phyloP scores from a whole-genome alignment of 495 filamentous ascomycete species.

The Elasticomyces elasticus region DNA sequence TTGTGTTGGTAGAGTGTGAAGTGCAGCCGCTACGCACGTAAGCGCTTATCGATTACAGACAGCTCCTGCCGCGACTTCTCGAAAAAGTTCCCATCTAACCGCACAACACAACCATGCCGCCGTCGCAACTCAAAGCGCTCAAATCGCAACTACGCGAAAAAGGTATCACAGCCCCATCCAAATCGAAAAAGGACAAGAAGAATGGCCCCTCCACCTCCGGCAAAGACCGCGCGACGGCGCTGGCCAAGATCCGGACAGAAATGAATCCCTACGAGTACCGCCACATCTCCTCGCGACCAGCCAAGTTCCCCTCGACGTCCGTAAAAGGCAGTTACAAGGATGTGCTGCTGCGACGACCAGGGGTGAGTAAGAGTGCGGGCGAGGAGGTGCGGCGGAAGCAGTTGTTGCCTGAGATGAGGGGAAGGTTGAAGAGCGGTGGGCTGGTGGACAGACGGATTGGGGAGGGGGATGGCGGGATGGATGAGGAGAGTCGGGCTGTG shows the following conservation, averaged over 20 bases:
- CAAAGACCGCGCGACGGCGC: constrained; percentile 62
- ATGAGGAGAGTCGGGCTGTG: constrained; percentile 86
- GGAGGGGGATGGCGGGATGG: constrained; percentile 84
- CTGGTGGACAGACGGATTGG: constrained; percentile 90
- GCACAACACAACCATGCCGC: constrained; percentile 52
- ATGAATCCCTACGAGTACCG: constrained; percentile 98
- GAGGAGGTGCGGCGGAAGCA: constrained; percentile 80
- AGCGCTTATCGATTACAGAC: no score
- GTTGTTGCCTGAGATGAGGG: constrained; percentile 74
- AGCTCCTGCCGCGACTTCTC: no score
- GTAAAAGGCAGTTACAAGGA: constrained; percentile 37
- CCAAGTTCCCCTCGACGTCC: constrained; percentile 61
- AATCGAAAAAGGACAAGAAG: constrained; percentile 84
- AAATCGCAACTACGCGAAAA: constrained; percentile 80
- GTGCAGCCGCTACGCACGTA: no score
- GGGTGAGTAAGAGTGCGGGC: constrained; percentile 70
- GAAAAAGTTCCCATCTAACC: background rate
- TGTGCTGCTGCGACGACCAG: constrained; percentile 59
- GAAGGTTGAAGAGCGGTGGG: constrained; percentile 79
- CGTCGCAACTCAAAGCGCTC: constrained; percentile 91
- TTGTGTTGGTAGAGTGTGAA: no score
- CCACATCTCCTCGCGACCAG: constrained; percentile 46
- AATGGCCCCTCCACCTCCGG: no score
- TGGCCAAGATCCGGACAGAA: constrained; percentile 77
- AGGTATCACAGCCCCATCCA: constrained; percentile 75